Percentiles rank a stretch among this genome's conserved stretches.
Conservation (phyloP, 495 filamentous ascomycete genomes). For the Astrocystis sublimbata region DNA sequence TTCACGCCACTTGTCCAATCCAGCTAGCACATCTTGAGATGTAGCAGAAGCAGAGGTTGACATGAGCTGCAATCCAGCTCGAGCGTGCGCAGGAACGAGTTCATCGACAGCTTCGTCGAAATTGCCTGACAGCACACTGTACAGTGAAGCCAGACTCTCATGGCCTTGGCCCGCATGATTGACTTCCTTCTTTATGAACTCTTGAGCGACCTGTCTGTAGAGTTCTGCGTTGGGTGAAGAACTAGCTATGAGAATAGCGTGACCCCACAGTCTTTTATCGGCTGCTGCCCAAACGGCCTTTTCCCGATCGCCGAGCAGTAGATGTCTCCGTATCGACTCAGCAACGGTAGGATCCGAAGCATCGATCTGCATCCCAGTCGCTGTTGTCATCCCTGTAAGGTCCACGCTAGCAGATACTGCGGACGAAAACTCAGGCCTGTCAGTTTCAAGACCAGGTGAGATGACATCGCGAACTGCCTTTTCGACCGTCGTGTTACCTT, state of each 20-base stretch:
- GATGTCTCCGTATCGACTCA: conserved; percentile 65
- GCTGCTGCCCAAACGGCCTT: conserved; percentile 92
- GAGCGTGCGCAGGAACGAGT: conserved; percentile 89
- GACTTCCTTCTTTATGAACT: conserved; percentile 92
- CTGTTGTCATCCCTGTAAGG: conserved; percentile 25
- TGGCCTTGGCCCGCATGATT: conserved; percentile 73
- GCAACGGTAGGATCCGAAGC: conserved; percentile 65
- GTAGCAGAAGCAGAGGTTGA: conserved; percentile 63
- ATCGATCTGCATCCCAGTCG: conserved; percentile 51
- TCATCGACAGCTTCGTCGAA: conserved; percentile 94
- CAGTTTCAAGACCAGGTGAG: conserved; percentile 55
- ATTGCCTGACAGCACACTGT: conserved; percentile 91
- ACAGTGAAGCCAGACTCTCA: conserved; percentile 84
- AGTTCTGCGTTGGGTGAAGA: conserved; percentile 61
- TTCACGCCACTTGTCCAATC: conserved; percentile 91
- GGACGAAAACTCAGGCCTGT: conserved; percentile 27
- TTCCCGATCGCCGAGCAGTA: conserved; percentile 80
- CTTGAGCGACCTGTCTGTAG: conserved; percentile 90
- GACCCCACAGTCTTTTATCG: conserved; percentile 93
- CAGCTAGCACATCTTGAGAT: conserved; percentile 73
- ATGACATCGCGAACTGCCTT: conserved; percentile 71
- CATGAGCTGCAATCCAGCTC: conserved; percentile 88
- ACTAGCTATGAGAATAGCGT: conserved; percentile 89
- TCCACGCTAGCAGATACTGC: conserved; percentile 27
- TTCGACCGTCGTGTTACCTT: conserved; percentile 71